Conservation (phyloP, 1,139 yeast species). For the Taphrina deformans region DNA sequence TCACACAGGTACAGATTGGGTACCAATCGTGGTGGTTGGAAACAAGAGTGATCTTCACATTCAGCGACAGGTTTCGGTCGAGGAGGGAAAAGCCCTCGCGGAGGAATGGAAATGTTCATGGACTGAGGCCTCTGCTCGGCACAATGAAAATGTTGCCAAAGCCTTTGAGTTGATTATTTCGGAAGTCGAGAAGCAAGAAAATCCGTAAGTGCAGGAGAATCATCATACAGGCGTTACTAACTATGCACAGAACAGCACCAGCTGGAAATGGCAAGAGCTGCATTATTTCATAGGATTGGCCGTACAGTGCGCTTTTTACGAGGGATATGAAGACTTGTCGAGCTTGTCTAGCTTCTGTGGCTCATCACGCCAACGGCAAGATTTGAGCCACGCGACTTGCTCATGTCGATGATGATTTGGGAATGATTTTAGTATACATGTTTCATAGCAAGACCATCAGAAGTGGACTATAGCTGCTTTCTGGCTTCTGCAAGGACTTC, state of each 20-base stretch:
- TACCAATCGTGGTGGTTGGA: constrained; percentile 82
- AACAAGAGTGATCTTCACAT: constrained; percentile 65
- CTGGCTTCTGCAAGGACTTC: constrained; percentile 10
- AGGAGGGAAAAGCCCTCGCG: constrained; percentile 68
- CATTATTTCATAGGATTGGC: constrained; percentile 1
- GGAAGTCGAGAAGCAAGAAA: constrained; percentile 65
- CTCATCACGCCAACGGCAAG: neutral
- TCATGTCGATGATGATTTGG: neutral
- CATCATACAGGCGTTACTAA: too few relatives aligned
- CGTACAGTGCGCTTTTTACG: too few relatives aligned
- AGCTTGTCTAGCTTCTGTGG: too few relatives aligned
- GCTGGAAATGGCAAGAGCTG: constrained; percentile 34
- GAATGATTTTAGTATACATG: too few relatives aligned
- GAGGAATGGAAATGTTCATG: constrained; percentile 62
- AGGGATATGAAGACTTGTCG: neutral
- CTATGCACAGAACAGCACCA: constrained; percentile 14
- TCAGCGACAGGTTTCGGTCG: constrained; percentile 56
- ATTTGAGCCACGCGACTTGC: neutral
- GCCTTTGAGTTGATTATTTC: constrained; percentile 69
- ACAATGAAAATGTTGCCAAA: constrained; percentile 60
- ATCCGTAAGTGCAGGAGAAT: constrained; percentile 50
- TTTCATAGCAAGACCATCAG: too few relatives aligned
- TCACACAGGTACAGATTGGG: constrained; percentile 66
- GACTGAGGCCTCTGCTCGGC: constrained; percentile 82
- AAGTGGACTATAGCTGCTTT: constrained; percentile 1